phyloP scores from a whole-genome alignment of 2,329 filamentous ascomycete genomes.

The Nigrospora oryzae region DNA sequence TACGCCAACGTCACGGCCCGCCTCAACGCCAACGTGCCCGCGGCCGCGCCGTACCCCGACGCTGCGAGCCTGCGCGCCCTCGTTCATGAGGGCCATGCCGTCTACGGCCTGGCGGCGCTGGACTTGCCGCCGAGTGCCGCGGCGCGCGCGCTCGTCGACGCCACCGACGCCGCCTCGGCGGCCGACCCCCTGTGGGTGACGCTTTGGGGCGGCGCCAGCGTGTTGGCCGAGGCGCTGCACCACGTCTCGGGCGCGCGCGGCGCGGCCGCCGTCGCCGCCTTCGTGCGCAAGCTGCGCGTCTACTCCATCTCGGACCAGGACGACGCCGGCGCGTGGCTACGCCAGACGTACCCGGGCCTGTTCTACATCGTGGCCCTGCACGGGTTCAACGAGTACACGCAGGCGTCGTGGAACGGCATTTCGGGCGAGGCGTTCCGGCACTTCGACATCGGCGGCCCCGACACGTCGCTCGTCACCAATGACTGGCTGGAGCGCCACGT shows the following conservation, averaged over 20 bases:
- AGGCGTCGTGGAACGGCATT: constrained; percentile 49
- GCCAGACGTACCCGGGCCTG: constrained; percentile 34
- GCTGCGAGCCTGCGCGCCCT: constrained; percentile 17
- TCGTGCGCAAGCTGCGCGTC: constrained; percentile 20
- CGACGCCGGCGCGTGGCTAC: constrained; percentile 39
- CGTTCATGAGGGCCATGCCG: constrained; percentile 22
- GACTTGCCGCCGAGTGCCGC: constrained; percentile 26
- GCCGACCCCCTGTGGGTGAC: constrained; percentile 36
- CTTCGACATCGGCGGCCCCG: constrained; percentile 33
- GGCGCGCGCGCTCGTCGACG: constrained; percentile 19
- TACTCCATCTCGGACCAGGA: constrained; percentile 44
- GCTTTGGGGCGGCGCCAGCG: constrained; percentile 40
- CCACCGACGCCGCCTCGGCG: constrained; percentile 17
- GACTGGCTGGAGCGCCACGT: constrained; percentile 39
- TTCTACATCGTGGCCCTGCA: constrained; percentile 40
- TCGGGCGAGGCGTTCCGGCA: constrained; percentile 35
- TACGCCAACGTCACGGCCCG: constrained; percentile 28
- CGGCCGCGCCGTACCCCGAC: constrained; percentile 24
- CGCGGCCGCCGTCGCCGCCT: constrained; percentile 13
- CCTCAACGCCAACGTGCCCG: constrained; percentile 31
- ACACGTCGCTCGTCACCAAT: constrained; percentile 31
- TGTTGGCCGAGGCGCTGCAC: constrained; percentile 35
- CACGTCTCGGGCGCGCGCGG: constrained; percentile 22
- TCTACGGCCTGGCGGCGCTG: constrained; percentile 13
- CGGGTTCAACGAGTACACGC: constrained; percentile 39